Evolutionary conservation across 1,284 basidiomycete genomes (phyloP).

Genomic region (Pseudozyma tsukubaensis): DNA sequence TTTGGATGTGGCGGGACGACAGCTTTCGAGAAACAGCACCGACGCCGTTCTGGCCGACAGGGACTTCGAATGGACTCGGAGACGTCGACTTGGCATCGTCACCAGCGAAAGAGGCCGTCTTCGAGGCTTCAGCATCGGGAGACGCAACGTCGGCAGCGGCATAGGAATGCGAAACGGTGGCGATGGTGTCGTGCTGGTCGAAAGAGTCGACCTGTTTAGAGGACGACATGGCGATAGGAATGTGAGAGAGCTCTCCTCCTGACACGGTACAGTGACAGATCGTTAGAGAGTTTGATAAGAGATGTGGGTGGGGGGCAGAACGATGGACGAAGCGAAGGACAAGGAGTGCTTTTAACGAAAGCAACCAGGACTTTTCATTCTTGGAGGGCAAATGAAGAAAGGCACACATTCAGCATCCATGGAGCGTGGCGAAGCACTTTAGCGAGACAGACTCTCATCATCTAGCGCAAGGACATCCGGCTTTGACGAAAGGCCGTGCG

Average conservation of each 20-base stretch:
- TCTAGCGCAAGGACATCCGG: background rate
- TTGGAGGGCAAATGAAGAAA: background rate
- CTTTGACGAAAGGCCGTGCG: background rate
- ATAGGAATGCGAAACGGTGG: slow-evolving; percentile 38
- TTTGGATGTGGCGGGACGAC: slow-evolving; percentile 48
- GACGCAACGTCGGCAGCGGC: slow-evolving; percentile 2
- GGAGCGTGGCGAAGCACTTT: slow-evolving; percentile 3
- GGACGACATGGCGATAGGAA: slow-evolving; percentile 45
- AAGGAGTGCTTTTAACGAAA: slow-evolving; percentile 16
- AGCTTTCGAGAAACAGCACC: slow-evolving; percentile 46
- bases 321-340: background rate
- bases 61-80: slow-evolving; percentile 42
- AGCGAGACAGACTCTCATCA: too few species aligned
- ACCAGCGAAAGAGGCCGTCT: slow-evolving; percentile 19
- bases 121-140: slow-evolving; percentile 25
- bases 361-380: too few species aligned
- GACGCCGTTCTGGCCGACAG: slow-evolving; percentile 35
- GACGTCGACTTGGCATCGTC: slow-evolving; percentile 25
- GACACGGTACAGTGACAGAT: slow-evolving; percentile 21
- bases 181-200: slow-evolving; percentile 30
- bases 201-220: slow-evolving; percentile 34
- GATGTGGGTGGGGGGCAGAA: background rate
- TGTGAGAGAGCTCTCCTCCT: slow-evolving; percentile 26
- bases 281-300: slow-evolving; percentile 15
- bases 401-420: too few species aligned